phyloP scores from a whole-genome alignment of 2,329 filamentous ascomycete genomes.

The Didymella pinodella region DNA sequence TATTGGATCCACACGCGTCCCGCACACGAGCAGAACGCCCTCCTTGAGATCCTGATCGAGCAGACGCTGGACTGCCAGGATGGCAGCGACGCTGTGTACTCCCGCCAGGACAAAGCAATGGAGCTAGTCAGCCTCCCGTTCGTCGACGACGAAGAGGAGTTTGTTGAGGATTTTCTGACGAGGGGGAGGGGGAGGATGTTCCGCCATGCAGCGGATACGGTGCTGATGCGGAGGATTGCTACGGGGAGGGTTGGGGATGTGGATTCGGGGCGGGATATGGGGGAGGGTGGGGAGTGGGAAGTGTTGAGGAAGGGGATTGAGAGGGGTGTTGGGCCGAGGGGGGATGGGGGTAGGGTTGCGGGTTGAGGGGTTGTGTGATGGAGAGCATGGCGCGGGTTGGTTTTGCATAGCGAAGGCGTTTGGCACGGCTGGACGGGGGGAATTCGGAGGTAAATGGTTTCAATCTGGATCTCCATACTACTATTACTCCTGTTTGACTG shows the following conservation, averaged over 20 bases:
- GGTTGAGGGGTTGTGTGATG: conserved; percentile 11
- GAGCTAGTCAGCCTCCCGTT: conserved; percentile 79
- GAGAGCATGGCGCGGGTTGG: conserved; percentile 2
- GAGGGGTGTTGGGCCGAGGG: conserved; percentile 48
- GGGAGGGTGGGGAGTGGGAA: conserved; percentile 63
- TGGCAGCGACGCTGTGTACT: conserved; percentile 25
- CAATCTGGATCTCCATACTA: too few relatives aligned
- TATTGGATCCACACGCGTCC: conserved; percentile 74
- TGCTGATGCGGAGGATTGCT: conserved; percentile 76
- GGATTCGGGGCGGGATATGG: conserved; percentile 34
- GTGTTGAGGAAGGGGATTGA: conserved; percentile 47
- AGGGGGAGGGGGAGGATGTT: conserved; percentile 70
- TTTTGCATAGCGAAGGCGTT: conserved; percentile 24
- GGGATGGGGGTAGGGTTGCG: conserved; percentile 32
- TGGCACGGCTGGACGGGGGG: too few relatives aligned
- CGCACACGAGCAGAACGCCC: conserved; percentile 65
- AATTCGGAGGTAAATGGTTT: too few relatives aligned
- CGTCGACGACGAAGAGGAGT: conserved; percentile 72
- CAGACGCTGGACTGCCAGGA: conserved; percentile 36
- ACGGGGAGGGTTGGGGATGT: conserved; percentile 66
- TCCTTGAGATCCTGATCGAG: conserved; percentile 72
- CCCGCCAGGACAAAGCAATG: conserved; percentile 64
- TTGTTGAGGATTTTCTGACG: conserved; percentile 75
- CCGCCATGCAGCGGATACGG: conserved; percentile 73
- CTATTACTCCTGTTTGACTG: too few relatives aligned